Base-by-base conservation (phyloP, 1,139 yeast genomes). In the Yamadazyma siamensis region DNA sequence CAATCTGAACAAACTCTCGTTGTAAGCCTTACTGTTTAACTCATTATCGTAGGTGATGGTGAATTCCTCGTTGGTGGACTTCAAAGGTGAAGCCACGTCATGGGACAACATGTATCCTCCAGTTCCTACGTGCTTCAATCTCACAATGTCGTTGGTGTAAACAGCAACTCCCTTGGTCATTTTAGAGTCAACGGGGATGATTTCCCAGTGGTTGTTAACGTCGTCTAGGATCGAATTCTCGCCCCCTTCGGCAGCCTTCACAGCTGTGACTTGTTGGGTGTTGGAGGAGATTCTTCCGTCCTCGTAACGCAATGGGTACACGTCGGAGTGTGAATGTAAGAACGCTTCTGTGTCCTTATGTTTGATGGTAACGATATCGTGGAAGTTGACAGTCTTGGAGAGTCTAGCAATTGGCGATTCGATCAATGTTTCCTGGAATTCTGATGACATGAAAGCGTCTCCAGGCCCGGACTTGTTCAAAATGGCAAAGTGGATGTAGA, bases 71-170 rank as follows among this genome's bases (percentile, higher is more conserved):
- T 89, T 86, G 13, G 96, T 87, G 29, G 95, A 81, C 52, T 63
- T 83, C 40, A 78, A 68, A 18, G 97, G 96, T n/a, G 97, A 89
- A 1, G 98, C 98, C 32, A 91, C 98, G 55, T 91, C 99, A 54
- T 91, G 99, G 17, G 98, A 78, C 45, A 87, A 65, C 41, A 91
- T 61, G 46, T 65, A 82, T 3, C 94, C 82, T 38, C 87, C 75
- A 2, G 97, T 89, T 12, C 71, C 77, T 23, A 87, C 75, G 48
- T 91, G 99, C 55, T 76, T 80, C 37, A 91, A 68, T 61, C 96
- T 81, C 35, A 94, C 65, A 14, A 75, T 59, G 49, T 85, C 94
- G 40, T 81, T 80, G 16, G 81, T 77, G 42, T 45, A 49, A 4
- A 56, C 52, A 18, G 51, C 54, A 12, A 39, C 39, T 3, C 49